A percentile compares a stretch with the other conserved stretches of the same genome.
Evolutionary conservation across 169 alveolate genomes (phyloP).

Genomic region (Cyclospora cayetanensis): DNA sequence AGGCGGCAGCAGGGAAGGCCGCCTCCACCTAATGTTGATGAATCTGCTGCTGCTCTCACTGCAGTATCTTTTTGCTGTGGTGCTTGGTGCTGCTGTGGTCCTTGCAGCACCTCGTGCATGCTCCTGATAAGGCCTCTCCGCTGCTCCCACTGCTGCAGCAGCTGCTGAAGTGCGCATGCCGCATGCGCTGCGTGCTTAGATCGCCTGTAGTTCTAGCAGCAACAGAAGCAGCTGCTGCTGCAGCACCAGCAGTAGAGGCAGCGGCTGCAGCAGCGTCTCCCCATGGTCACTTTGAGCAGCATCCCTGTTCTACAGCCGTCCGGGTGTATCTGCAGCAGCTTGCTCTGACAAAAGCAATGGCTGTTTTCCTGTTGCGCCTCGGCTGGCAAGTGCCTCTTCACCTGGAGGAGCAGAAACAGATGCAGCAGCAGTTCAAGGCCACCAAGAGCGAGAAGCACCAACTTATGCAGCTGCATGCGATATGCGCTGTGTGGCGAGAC

Average conservation of each 20-base stretch:
- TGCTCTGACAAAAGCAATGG: neutral
- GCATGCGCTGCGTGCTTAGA: neutral
- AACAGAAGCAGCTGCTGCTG: neutral
- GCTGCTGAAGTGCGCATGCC: slow-evolving; percentile 23
- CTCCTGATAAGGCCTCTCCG: neutral
- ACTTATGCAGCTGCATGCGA: slow-evolving; percentile 21
- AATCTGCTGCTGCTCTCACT: neutral
- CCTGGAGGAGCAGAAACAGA: slow-evolving; percentile 20
- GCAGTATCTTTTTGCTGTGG: neutral
- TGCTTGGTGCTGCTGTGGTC: neutral
- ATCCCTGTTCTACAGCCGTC: neutral
- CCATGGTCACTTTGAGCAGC: no score
- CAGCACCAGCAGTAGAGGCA: neutral
- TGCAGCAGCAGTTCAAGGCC: neutral
- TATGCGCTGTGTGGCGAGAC: slow-evolving; percentile 4
- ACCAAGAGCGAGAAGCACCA: neutral
- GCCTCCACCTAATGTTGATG: no score
- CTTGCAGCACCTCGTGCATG: neutral
- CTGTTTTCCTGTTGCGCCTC: neutral
- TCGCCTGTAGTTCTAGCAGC: neutral
- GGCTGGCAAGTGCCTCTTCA: slow-evolving; percentile 1
- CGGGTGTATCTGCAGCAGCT: slow-evolving; percentile 30
- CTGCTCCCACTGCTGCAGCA: slow-evolving; percentile 32
- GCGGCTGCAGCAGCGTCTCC: slow-evolving; percentile 42
- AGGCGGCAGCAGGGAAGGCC: no score